phyloP scores from a whole-genome alignment of 345 rosid species.

The Populus ilicifolia region DNA sequence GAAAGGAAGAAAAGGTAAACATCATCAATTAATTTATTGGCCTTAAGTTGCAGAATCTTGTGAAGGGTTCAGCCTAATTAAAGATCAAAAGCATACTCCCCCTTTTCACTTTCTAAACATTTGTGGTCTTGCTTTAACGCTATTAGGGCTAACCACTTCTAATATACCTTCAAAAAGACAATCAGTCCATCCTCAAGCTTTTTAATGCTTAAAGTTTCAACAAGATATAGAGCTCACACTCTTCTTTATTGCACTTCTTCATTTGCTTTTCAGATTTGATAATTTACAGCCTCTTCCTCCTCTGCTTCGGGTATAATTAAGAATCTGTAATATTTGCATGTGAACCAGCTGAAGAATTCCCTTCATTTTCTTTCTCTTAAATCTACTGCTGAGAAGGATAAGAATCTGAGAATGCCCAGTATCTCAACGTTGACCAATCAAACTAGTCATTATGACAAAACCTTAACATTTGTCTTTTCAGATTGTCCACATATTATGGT shows the following conservation, averaged over 20 bases:
- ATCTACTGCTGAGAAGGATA: no score
- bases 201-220: neutral
- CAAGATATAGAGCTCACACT: neutral
- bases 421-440: slow-evolving; percentile 21
- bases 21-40: neutral
- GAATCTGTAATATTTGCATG: neutral
- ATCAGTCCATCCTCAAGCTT: neutral
- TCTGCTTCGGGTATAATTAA: neutral
- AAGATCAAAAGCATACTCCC: neutral
- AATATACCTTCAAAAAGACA: neutral
- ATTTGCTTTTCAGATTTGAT: neutral
- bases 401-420: no score
- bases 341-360: no score
- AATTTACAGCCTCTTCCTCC: neutral
- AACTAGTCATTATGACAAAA: slow-evolving; percentile 65
- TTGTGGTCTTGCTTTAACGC: neutral
- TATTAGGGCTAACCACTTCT: neutral
- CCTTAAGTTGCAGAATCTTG: slow-evolving; percentile 19
- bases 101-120: neutral
- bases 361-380: no score
- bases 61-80: slow-evolving; percentile 10
- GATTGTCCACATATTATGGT: slow-evolving; percentile 51
- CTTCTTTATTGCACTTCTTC: neutral
- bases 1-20: neutral
- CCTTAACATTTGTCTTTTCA: slow-evolving; percentile 98